Percentiles rank a stretch among this genome's conserved stretches.
Conservation (phyloP, 1,139 yeast genomes). For the Kurtzmaniella natalensis region DNA sequence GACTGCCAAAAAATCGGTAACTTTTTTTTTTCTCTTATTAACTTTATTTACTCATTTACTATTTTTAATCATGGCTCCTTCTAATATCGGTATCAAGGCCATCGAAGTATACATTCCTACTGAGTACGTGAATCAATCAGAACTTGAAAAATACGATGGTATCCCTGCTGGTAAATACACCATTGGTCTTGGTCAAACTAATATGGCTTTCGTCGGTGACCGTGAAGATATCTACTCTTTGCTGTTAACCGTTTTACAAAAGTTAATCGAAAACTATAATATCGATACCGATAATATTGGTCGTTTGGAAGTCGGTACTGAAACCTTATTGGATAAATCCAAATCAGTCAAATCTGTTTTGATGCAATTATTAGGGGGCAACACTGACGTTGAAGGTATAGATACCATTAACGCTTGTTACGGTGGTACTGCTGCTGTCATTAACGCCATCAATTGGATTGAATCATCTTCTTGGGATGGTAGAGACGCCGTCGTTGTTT, state of each 20-base stretch:
- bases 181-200: constrained; percentile 97
- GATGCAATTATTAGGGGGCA: constrained; percentile 90
- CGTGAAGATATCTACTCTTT: constrained; percentile 96
- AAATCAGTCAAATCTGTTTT: constrained; percentile 94
- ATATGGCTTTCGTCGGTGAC: constrained; percentile 96
- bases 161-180: constrained; percentile 96
- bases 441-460: constrained; percentile 93
- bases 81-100: constrained; percentile 94
- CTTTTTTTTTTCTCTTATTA: too few species aligned
- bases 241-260: constrained; percentile 76
- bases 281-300: constrained; percentile 83
- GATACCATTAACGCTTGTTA: constrained; percentile 98
- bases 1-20: too few species aligned
- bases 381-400: constrained; percentile 90
- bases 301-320: constrained; percentile 98
- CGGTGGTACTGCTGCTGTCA: constrained; percentile 95
- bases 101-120: constrained; percentile 86
- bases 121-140: constrained; percentile 82
- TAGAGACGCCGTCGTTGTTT: constrained; percentile 93
- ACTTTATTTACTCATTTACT: too few species aligned
- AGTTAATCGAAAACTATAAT: constrained; percentile 72
- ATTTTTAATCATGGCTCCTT: constrained; percentile 38
- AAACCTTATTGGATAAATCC: constrained; percentile 93
- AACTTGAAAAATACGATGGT: constrained; percentile 78
- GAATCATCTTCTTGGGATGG: constrained; percentile 99